Evolutionary conservation across 2,329 filamentous ascomycete genomes (phyloP).

Genomic region (Paecilomyces sp.): DNA sequence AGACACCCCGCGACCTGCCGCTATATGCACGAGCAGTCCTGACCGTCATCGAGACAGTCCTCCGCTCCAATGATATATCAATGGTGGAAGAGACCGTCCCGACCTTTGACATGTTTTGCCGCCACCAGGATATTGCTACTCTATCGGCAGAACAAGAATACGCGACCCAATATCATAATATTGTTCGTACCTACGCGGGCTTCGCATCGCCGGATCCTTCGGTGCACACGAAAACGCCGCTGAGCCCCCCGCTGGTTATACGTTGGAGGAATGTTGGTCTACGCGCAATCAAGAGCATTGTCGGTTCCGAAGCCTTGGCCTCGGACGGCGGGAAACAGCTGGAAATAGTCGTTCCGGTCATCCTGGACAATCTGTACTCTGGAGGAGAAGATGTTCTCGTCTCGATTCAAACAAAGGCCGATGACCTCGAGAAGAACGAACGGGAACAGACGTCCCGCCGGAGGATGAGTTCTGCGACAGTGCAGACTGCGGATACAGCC

Average conservation of each 20-base stretch:
- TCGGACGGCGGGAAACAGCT: conserved; percentile 71
- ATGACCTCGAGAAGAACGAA: conserved; percentile 62
- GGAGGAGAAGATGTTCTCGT: conserved; percentile 55
- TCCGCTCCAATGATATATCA: conserved; percentile 79
- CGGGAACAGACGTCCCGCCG: conserved; percentile 57
- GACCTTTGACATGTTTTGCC: conserved; percentile 82
- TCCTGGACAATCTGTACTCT: conserved; percentile 80
- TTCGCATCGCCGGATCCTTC: conserved; percentile 62
- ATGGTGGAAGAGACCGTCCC: conserved; percentile 86
- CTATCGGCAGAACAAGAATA: conserved; percentile 82
- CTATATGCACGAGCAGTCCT: conserved; percentile 82
- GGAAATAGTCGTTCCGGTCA: conserved; percentile 70
- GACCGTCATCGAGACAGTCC: conserved; percentile 73
- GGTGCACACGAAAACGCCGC: conserved; percentile 40
- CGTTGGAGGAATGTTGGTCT: conserved; percentile 70
- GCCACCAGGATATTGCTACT: conserved; percentile 76
- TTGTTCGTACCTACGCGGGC: conserved; percentile 71
- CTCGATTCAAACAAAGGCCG: conserved; percentile 58
- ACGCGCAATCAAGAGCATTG: conserved; percentile 72
- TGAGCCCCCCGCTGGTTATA: conserved; percentile 67
- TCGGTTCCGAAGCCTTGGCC: conserved; percentile 70
- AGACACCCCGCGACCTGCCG: conserved; percentile 80
- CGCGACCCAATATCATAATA: conserved; percentile 70
- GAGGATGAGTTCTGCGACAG: conserved; percentile 72
- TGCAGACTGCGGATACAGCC: conserved; percentile 63